Evolutionary conservation across 768 basidiomycete species (phyloP), one percentile per base, ranked within the genome.

Genomic region (Leucogyrophana mollusca): DNA sequence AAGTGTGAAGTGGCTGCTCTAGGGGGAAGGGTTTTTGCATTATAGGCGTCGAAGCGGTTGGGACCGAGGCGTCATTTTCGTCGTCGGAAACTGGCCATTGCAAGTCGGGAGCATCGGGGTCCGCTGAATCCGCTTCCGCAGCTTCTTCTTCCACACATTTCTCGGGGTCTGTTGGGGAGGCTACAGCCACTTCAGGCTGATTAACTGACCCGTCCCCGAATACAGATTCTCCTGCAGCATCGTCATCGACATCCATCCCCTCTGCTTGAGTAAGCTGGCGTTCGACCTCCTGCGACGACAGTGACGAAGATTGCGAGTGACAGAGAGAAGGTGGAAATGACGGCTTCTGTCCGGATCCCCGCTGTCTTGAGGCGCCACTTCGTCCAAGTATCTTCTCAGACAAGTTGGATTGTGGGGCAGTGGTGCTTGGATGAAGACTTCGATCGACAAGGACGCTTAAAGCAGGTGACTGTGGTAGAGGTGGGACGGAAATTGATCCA

Each of bases 191-290:
- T 30, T n/a, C n/a, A n/a, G n/a, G n/a, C n/a, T n/a, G n/a, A n/a
- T n/a, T n/a, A n/a, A n/a, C n/a, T n/a, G n/a, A n/a, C n/a, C n/a
- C n/a, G n/a, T n/a, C n/a, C n/a, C n/a, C n/a, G n/a, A n/a, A n/a
- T n/a, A n/a, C n/a, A n/a, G n/a, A n/a, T n/a, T 34, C 9, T 40
- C 40, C 41, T 44, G 41, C 21, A 4, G 45, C 18, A 5, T n/a
- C 16, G n/a, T 43, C 24, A 11, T 41, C 38, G 4, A 51, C 25
- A 9, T 57, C 57, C 34, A 61, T 45, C 3, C 49, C 53, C 10
- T 54, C 60, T 25, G 60, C 66, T 55, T 77, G 76, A 1, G 77
- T 78, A 24, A 80, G 64, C n/a, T 78, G 73, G 23, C 64, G 63
- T 51, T 77, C 74, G 17, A 80, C 77, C 9, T 61, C 71, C 27